Conservation (phyloP, 257 asterid species). For the Solanum neorickii region DNA sequence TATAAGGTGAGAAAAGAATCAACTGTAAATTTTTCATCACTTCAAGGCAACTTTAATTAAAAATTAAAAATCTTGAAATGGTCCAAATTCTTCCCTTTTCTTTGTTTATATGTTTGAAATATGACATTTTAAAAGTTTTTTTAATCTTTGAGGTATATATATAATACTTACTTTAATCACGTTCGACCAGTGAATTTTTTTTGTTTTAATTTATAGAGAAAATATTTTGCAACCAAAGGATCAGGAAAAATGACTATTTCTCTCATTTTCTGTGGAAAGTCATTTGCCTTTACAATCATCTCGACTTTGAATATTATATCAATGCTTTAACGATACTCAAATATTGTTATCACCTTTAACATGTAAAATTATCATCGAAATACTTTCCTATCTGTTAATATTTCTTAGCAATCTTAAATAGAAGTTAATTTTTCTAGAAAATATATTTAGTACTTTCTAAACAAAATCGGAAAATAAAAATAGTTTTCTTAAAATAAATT, state of each 20-base stretch:
- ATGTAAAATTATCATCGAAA: neutral
- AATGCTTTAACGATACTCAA: neutral
- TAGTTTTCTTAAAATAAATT: neutral
- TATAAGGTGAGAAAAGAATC: neutral
- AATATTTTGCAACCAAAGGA: neutral
- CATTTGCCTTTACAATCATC: neutral
- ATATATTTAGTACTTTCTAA: neutral
- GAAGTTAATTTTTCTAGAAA: neutral
- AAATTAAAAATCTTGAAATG: constrained; percentile 17
- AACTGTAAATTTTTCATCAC: neutral
- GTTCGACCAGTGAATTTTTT: neutral
- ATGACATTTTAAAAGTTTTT: neutral
- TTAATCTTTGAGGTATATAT: neutral
- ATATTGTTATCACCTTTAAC: neutral
- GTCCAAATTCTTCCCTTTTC: constrained; percentile 9
- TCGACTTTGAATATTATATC: neutral
- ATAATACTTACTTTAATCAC: neutral
- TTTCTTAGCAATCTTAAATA: neutral
- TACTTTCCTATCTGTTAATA: neutral
- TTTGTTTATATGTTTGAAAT: neutral
- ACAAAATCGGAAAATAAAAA: neutral
- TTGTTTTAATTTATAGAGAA: neutral
- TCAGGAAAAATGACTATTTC: neutral
- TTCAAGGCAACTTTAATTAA: neutral
- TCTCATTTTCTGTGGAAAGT: neutral